A percentile compares a stretch with the other conserved stretches of the same genome.
Evolutionary conservation across 768 basidiomycete genomes (phyloP).

Genomic region (Lactarius pseudohatsudake): DNA sequence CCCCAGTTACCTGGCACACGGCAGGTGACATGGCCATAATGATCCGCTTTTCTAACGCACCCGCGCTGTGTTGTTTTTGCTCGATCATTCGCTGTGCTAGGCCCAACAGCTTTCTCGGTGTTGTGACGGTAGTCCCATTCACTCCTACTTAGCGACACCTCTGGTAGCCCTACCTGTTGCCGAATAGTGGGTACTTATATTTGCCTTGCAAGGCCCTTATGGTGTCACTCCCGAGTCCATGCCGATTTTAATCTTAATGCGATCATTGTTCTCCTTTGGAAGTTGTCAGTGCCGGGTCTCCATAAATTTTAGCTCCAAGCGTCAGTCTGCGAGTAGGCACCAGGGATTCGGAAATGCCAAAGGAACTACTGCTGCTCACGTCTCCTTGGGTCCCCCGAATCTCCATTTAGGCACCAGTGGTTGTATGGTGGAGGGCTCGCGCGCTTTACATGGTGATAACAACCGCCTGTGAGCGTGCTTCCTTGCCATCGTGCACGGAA

Average conservation of each 20-base stretch:
- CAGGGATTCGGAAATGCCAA: background rate
- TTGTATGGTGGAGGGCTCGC: conserved; percentile 2
- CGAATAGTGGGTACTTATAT: background rate
- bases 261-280: background rate
- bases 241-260: background rate
- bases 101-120: background rate
- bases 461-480: background rate
- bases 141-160: background rate
- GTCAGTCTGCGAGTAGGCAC: conserved; percentile 4
- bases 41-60: background rate
- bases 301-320: background rate
- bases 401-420: conserved; percentile 9
- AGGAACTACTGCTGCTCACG: background rate
- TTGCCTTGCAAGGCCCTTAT: background rate
- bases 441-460: background rate
- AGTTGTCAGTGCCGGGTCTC: background rate
- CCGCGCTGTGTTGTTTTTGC: background rate
- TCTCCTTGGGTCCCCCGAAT: background rate
- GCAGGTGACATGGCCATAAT: background rate
- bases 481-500: background rate
- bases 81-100: background rate
- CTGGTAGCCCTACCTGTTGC: background rate
- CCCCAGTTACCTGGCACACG: background rate
- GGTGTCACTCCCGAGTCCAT: background rate
- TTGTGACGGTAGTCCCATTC: background rate